A percentile compares a stretch with the other conserved stretches of the same genome.
phyloP scores from a whole-genome alignment of 2,329 filamentous ascomycete species.

The Penicillium sp. region DNA sequence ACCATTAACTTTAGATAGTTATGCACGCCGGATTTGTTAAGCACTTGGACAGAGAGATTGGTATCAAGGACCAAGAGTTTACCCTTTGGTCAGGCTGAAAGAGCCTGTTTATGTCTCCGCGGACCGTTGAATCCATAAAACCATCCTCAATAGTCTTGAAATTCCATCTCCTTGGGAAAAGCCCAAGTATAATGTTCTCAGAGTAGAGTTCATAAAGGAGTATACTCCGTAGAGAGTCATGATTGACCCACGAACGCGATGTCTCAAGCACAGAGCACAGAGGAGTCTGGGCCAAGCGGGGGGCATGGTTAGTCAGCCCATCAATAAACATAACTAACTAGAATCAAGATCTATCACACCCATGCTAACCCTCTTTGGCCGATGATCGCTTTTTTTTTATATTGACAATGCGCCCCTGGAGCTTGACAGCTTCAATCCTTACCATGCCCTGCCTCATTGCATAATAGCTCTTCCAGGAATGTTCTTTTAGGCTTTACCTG shows the following conservation, averaged over 20 bases:
- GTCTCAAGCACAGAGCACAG: not conserved
- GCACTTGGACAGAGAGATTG: not conserved
- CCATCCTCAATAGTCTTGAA: too few species aligned
- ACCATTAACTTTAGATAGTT: not conserved
- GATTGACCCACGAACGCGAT: not conserved
- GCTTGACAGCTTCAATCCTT: not conserved
- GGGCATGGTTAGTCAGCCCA: not conserved
- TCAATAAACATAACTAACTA: not conserved
- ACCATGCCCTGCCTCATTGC: not conserved
- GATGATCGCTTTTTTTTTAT: not conserved
- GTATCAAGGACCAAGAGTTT: too few species aligned
- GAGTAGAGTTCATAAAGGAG: too few species aligned
- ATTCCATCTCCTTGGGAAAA: too few species aligned
- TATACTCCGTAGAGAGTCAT: not conserved
- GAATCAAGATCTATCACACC: conserved; percentile 10
- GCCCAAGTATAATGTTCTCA: too few species aligned
- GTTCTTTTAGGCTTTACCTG: not conserved
- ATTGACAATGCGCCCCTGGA: conserved; percentile 3
- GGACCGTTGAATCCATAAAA: too few species aligned
- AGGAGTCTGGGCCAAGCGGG: not conserved
- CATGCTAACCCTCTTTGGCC: conserved; percentile 12
- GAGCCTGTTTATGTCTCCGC: too few species aligned
- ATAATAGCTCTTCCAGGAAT: not conserved
- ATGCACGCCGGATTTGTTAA: not conserved
- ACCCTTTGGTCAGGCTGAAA: too few species aligned